Evolutionary conservation across 192 early-diverging fungal species (phyloP).

Genomic region (Obelidium mucronatum): DNA sequence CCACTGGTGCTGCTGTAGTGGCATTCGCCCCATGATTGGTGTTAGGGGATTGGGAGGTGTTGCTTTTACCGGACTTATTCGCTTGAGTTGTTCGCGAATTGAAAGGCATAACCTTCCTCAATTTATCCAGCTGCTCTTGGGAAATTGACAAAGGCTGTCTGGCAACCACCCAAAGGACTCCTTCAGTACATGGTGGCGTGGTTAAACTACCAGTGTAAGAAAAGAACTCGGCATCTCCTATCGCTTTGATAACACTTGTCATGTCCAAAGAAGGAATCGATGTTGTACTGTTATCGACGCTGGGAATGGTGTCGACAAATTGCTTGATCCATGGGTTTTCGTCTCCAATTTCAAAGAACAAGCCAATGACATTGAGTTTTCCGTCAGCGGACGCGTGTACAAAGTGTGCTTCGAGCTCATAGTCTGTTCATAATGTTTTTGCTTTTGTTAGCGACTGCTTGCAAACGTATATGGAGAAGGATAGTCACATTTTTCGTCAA

Average conservation of each 20-base stretch:
- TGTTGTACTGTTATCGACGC: not conserved
- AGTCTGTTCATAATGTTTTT: not conserved
- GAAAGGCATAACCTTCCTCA: conserved; percentile 1
- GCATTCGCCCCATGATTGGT: not conserved
- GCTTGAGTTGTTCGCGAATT: conserved; percentile 11
- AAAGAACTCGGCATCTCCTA: not conserved
- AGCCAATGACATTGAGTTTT: conserved; percentile 55
- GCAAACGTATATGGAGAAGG: not conserved
- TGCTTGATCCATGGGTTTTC: not conserved
- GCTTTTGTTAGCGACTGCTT: no score
- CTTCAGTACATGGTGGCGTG: conserved; percentile 69
- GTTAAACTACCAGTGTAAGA: conserved; percentile 22
- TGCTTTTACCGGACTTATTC: not conserved
- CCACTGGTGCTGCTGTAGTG: not conserved
- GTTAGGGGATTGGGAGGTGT: not conserved
- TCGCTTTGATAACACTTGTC: not conserved
- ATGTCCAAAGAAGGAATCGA: not conserved
- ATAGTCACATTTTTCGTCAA: conserved; percentile 35
- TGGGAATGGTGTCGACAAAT: not conserved
- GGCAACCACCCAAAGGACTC: conserved; percentile 53
- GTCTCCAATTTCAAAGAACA: conserved; percentile 52
- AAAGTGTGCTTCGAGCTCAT: conserved; percentile 53
- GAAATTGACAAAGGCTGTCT: not conserved
- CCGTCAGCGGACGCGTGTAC: conserved; percentile 54
- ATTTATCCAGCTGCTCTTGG: not conserved